Base-by-base conservation (phyloP, 345 rosid species). In the Toxicodendron radicans region DNA sequence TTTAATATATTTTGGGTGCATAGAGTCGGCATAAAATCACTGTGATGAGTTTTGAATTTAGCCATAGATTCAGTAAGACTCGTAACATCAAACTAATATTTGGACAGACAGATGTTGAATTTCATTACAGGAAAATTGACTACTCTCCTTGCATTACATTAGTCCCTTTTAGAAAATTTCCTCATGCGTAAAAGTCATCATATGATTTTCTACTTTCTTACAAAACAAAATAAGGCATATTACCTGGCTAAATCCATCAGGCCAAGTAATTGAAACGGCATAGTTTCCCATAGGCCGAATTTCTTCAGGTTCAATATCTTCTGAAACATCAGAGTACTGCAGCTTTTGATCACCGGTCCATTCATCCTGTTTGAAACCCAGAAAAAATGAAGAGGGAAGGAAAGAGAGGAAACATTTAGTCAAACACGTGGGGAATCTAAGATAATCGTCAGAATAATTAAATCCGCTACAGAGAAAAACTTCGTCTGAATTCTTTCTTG, bases 201-300 rank as follows among this genome's bases (percentile, higher is more conserved):
- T 24, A 24, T 24, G 1, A 24, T 24, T 24, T 24, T 24, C 32
- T 32, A 72, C 20, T 17, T 27, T n/a, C 14, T 13, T 21, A 60
- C 3, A 21, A 32, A 60, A 24, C 2, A 49, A 41, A 70, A 52
- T 9, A 57, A 24, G 41, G 24, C 21, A 54, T 68, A 35, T 57
- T 74, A 91, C 97, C 97, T 89, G 99, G 70, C 74, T 91, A 78
- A 95, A 91, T 68, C 99, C 99, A 53, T 95, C 99, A 0, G 99
- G 97, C 99, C 97, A 95, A 13, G 97, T 93, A 76, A 95, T 95
- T 17, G 95, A 87, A 73, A 90, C 97, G 0, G 99, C 97, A n/a
- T 92, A 95, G 83, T 92, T 95, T 78, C 99, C 99, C 97, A 95
- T 87, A 1, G 97, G 97, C 51, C 88, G 85, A 70, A 92, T 95